phyloP scores from a whole-genome alignment of 495 filamentous ascomycete genomes.

The Trichocladium antarcticum region DNA sequence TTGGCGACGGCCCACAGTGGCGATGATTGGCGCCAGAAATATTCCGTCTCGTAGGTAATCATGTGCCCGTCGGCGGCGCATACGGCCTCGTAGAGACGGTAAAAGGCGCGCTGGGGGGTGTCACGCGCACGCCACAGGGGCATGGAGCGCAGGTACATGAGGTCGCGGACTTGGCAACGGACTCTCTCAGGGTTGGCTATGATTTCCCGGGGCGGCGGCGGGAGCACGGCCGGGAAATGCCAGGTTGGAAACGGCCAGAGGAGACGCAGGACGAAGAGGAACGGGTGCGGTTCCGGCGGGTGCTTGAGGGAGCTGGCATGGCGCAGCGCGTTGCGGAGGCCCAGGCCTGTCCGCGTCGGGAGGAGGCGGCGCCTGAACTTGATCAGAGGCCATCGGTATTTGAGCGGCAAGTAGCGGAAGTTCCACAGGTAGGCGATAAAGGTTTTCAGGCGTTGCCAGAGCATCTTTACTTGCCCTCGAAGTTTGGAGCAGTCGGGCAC shows the following conservation, averaged over 20 bases:
- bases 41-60: slow-evolving; percentile 8
- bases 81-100: slow-evolving; percentile 4
- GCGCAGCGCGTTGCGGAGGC: neutral
- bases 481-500: too few relatives aligned
- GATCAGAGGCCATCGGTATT: neutral
- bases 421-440: neutral
- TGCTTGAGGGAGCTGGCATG: slow-evolving; percentile 2
- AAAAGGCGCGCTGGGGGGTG: neutral
- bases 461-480: too few relatives aligned
- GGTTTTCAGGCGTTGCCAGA: neutral
- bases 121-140: slow-evolving; percentile 4
- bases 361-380: neutral
- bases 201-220: neutral
- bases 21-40: neutral
- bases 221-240: slow-evolving; percentile 1
- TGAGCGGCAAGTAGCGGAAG: slow-evolving; percentile 1
- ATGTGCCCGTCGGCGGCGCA: slow-evolving; percentile 3
- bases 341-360: neutral
- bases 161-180: slow-evolving; percentile 2
- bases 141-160: slow-evolving; percentile 4
- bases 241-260: slow-evolving; percentile 1
- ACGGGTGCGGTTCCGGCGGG: neutral
- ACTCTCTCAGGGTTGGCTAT: neutral
- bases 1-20: neutral
- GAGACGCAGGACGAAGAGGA: neutral